phyloP scores from a whole-genome alignment of 1,284 basidiomycete genomes.

The Cutaneotrichosporon mucoides region DNA sequence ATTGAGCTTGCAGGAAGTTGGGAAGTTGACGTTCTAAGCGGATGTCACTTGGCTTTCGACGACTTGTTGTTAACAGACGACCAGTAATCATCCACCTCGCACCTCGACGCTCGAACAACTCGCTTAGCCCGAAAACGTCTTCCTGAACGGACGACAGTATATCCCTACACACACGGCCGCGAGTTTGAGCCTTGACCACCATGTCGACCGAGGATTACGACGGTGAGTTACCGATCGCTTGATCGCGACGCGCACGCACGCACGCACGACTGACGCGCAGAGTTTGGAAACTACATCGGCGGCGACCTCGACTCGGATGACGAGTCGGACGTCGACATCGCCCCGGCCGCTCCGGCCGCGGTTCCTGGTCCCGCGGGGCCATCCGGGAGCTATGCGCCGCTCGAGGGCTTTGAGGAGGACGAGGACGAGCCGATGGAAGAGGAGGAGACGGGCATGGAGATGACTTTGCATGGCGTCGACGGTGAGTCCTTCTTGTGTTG shows the following conservation, averaged over 20 bases:
- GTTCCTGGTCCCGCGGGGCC: conserved; percentile 38
- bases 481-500: conserved; percentile 24
- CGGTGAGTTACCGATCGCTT: conserved; percentile 26
- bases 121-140: neutral
- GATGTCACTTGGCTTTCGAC: too few species aligned
- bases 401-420: conserved; percentile 45
- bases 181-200: neutral
- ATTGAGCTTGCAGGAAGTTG: neutral
- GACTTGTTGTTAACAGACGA: neutral
- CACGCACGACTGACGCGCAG: conserved; percentile 15
- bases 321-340: conserved; percentile 50
- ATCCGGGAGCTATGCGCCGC: conserved; percentile 38
- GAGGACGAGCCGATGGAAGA: conserved; percentile 44
- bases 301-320: conserved; percentile 87
- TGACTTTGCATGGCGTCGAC: conserved; percentile 45
- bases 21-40: neutral
- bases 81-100: neutral
- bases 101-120: neutral
- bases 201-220: conserved; percentile 52
- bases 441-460: conserved; percentile 37
- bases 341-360: conserved; percentile 22
- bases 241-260: too few species aligned
- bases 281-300: conserved; percentile 93
- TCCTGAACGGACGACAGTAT: neutral
- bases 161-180: neutral